These are phyloP conservation scores for Schoenoplectus tabernaemontani DNA, from an alignment of 202 grass and related monocot species.

Conservation along the genomic window DNA sequence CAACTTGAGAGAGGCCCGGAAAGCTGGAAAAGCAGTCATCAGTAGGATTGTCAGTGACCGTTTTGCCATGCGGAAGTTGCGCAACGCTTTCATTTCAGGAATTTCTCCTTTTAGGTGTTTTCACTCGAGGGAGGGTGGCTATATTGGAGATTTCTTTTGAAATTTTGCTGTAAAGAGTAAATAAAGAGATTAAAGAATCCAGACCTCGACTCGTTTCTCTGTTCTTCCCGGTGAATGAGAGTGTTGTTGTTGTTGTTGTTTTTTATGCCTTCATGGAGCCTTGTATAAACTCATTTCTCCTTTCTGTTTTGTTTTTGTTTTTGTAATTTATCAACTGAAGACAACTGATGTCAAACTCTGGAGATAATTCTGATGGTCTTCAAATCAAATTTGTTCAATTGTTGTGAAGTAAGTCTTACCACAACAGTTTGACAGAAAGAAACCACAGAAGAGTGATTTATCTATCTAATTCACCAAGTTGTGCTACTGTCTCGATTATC, in stretches of 20 bases:
- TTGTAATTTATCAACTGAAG: neutral
- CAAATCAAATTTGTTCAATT: neutral
- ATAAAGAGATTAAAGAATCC: neutral
- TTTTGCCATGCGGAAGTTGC: neutral
- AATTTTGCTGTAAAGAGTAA: neutral
- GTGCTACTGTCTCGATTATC: too few species aligned
- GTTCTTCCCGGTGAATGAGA: neutral
- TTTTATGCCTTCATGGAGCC: neutral
- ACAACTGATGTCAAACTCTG: neutral
- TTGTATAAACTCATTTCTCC: neutral
- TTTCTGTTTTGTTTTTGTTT: neutral
- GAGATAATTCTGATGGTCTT: neutral
- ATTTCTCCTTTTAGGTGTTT: constrained; percentile 12
- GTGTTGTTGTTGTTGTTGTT: neutral
- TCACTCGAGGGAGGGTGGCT: neutral
- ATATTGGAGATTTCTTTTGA: constrained; percentile 22
- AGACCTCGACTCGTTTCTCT: neutral
- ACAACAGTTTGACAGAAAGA: neutral
- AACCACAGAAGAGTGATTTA: neutral
- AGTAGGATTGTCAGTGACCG: neutral
- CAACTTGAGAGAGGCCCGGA: constrained; percentile 6
- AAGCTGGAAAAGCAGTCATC: constrained; percentile 5
- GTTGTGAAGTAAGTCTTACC: neutral
- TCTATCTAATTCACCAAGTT: neutral
- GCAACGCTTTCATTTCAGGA: neutral